Evolutionary conservation across 1,284 basidiomycete genomes (phyloP), one percentile per base, ranked within the genome.

Genomic region (Microbotryomycetes sp.): DNA sequence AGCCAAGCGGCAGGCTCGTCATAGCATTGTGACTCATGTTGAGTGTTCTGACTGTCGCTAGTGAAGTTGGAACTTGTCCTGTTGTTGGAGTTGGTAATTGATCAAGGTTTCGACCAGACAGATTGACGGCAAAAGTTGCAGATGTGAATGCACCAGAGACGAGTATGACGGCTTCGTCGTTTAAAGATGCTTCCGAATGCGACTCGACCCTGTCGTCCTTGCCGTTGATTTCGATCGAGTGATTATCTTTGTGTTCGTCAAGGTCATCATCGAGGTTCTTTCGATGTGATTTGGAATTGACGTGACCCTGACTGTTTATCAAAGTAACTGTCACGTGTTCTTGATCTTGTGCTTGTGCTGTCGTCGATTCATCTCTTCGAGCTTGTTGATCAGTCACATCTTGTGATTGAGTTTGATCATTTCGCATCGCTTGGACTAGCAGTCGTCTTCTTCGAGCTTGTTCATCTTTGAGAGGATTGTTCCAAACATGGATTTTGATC

Each of bases 11-110:
- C 3, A 60, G 3, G 6, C 23, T 1, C 1, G 48, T 4, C 4
- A 67, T 36, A 6, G 16, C 9, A 53, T 65, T 67, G n/a, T 51
- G 63, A 7, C 58, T 58, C 31, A 65, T 56, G 46, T 65, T 56
- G 46, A 61, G 42, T 0, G 30, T n/a, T 3, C 25, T 0, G 9
- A 55, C 16, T 1, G 58, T 25, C 4, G 23, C 6, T 3, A 58
- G 49, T 0, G 28, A 0, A 1, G 31, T 49, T 6, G 55, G 28
- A 26, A 52, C 42, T 12, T 32, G 19, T 5, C 56, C 58, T n/a
- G 6, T 49, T 2, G 42, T 23, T 3, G 51, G 60, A 1, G 22
- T 29, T 0, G 60, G 57, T 9, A 67, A 45, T 16, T 47, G n/a
- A 15, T 59, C 3, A 42, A 67, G 63, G 3, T 58, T 48, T 14